Evolutionary conservation across 2,329 filamentous ascomycete genomes (phyloP).

Genomic region (Fusarium phyllophilum): DNA sequence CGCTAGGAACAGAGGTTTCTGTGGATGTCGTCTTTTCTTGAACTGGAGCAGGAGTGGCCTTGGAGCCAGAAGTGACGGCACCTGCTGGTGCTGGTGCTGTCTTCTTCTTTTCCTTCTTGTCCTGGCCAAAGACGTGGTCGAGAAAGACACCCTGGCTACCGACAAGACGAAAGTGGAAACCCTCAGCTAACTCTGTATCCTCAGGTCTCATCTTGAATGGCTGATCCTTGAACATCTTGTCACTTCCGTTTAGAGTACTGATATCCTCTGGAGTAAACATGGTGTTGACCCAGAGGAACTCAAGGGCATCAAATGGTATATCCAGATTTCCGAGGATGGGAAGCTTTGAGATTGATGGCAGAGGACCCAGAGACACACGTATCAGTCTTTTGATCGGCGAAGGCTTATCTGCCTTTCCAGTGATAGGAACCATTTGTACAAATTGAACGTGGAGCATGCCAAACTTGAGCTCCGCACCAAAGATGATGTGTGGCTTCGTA

Average conservation of each 20-base stretch:
- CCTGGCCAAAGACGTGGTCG: not conserved
- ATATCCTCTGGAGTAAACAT: not conserved
- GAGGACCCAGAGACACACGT: rapidly evolving
- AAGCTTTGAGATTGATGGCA: rapidly evolving
- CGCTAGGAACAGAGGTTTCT: rapidly evolving
- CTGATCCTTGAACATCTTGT: rapidly evolving
- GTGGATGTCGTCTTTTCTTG: not conserved
- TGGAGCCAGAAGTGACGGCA: rapidly evolving
- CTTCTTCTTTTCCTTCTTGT: rapidly evolving
- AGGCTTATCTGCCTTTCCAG: rapidly evolving
- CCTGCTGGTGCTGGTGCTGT: rapidly evolving
- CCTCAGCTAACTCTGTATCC: rapidly evolving
- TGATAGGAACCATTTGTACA: rapidly evolving
- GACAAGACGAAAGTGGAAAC: not conserved
- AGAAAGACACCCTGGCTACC: not conserved
- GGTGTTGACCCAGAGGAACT: not conserved
- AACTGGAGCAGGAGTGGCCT: rapidly evolving
- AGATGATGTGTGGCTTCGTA: rapidly evolving
- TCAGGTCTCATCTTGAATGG: not conserved
- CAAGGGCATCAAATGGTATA: rapidly evolving
- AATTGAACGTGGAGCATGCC: not conserved
- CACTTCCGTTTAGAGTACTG: not conserved
- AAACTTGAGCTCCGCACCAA: not conserved
- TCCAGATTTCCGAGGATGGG: rapidly evolving
- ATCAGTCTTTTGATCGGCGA: rapidly evolving